phyloP scores from a whole-genome alignment of 345 rosid species.

The Eutrema japonicum region DNA sequence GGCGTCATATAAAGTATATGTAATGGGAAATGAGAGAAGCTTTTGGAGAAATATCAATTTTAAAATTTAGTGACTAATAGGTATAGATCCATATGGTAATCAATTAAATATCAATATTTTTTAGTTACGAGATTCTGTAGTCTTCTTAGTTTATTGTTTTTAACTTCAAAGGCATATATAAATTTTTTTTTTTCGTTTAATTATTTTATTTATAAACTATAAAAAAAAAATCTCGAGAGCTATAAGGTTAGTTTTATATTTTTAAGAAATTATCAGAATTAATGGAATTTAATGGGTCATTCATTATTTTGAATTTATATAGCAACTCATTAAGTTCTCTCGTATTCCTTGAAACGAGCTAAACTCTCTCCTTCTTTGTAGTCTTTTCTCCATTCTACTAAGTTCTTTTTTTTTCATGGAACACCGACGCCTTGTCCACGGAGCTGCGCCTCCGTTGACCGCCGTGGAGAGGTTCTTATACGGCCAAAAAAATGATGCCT shows the following conservation, averaged over 20 bases:
- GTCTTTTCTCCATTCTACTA: conserved; percentile 35
- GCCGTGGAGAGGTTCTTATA: conserved; percentile 80
- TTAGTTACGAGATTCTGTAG: conserved; percentile 25
- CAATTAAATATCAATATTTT: conserved; percentile 22
- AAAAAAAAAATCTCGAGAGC: background rate
- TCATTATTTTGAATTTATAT: conserved; percentile 35
- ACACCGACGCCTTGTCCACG: conserved; percentile 39
- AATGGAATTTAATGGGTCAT: conserved; percentile 36
- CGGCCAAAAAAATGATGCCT: conserved; percentile 49
- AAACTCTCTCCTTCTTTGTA: conserved; percentile 35
- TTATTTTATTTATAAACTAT: background rate
- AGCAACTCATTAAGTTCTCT: conserved; percentile 36
- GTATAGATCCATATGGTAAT: conserved; percentile 20
- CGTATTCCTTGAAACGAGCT: conserved; percentile 31
- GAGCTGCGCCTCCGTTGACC: conserved; percentile 65
- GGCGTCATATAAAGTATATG: background rate
- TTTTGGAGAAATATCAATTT: conserved; percentile 21
- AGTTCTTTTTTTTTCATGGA: conserved; percentile 33
- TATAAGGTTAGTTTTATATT: conserved; percentile 6
- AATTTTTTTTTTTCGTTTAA: background rate
- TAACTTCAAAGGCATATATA: background rate
- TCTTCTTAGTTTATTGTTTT: conserved; percentile 10
- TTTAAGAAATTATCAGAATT: background rate
- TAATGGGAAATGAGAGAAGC: conserved; percentile 7
- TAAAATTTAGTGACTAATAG: conserved; percentile 34